Conservation (phyloP, 179 eudicot genomes). For the Heliamphora pulchella region DNA sequence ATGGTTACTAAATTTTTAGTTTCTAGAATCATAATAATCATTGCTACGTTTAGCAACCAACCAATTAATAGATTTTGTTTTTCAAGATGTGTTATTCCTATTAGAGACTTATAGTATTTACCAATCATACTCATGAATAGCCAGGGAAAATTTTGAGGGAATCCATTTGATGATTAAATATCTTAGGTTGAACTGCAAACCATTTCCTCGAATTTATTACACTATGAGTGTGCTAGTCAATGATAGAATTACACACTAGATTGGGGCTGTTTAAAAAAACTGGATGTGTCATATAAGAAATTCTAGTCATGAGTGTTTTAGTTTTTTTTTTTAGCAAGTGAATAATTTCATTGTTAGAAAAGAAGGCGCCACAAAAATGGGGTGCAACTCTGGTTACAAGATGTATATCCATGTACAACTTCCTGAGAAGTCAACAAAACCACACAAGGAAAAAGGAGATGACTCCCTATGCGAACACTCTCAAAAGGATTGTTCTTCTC, state of each 20-base stretch:
- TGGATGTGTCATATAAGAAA: too few species aligned
- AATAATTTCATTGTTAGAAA: too few species aligned
- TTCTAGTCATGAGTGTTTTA: too few species aligned
- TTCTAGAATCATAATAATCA: background rate
- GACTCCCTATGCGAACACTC: too few species aligned
- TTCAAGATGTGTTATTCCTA: background rate
- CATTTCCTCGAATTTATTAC: background rate
- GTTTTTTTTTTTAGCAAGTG: too few species aligned
- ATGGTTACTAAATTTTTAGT: constrained; percentile 1
- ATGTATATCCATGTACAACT: too few species aligned
- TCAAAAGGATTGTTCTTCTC: too few species aligned
- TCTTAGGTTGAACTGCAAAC: background rate
- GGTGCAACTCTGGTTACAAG: too few species aligned
- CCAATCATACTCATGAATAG: background rate
- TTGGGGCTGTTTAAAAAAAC: background rate
- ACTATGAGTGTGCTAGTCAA: background rate
- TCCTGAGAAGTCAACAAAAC: too few species aligned
- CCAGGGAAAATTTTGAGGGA: constrained; percentile 1
- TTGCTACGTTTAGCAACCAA: background rate
- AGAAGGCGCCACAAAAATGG: too few species aligned
- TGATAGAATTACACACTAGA: background rate
- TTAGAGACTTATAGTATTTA: background rate
- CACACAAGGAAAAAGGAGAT: too few species aligned
- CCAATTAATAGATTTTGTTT: background rate
- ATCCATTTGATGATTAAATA: background rate